Percentiles rank a stretch among this genome's conserved stretches.
phyloP scores from a whole-genome alignment of 2,329 filamentous ascomycete species.

The Botryotinia calthae region DNA sequence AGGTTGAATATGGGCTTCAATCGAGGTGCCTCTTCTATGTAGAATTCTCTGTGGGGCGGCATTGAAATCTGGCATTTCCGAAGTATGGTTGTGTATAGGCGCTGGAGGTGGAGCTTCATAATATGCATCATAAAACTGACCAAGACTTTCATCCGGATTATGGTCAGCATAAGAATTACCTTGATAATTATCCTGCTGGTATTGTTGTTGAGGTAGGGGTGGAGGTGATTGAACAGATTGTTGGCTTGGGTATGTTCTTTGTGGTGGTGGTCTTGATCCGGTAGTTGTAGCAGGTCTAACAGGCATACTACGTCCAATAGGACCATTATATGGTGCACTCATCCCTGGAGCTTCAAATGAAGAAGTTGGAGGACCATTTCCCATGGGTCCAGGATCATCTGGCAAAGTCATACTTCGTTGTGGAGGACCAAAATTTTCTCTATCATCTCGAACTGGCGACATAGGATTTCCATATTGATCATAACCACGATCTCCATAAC shows the following conservation, averaged over 20 bases:
- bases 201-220: slow-evolving; percentile 25
- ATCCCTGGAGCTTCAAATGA: slow-evolving; percentile 31
- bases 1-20: slow-evolving; percentile 36
- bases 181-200: slow-evolving; percentile 21
- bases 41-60: slow-evolving; percentile 20
- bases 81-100: slow-evolving; percentile 22
- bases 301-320: slow-evolving; percentile 47
- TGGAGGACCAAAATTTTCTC: slow-evolving; percentile 50
- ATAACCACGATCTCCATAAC: slow-evolving; percentile 33
- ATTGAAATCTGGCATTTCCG: slow-evolving; percentile 39
- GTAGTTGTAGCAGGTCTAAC: slow-evolving; percentile 55
- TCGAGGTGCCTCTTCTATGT: slow-evolving; percentile 31
- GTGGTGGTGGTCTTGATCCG: slow-evolving; percentile 52
- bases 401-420: slow-evolving; percentile 63
- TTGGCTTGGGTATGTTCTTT: slow-evolving; percentile 51
- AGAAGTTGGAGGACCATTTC: slow-evolving; percentile 37
- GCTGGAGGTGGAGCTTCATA: slow-evolving; percentile 43
- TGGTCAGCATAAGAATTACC: slow-evolving; percentile 30
- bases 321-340: slow-evolving; percentile 48
- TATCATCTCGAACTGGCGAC: slow-evolving; percentile 28
- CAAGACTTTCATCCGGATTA: slow-evolving; percentile 42
- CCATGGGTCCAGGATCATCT: slow-evolving; percentile 42
- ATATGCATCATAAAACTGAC: slow-evolving; percentile 56
- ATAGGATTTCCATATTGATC: slow-evolving; percentile 31
- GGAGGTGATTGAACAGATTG: slow-evolving; percentile 32